Evolutionary conservation across 176 grass and related monocot species (phyloP).

Genomic region (Leersia perrieri): DNA sequence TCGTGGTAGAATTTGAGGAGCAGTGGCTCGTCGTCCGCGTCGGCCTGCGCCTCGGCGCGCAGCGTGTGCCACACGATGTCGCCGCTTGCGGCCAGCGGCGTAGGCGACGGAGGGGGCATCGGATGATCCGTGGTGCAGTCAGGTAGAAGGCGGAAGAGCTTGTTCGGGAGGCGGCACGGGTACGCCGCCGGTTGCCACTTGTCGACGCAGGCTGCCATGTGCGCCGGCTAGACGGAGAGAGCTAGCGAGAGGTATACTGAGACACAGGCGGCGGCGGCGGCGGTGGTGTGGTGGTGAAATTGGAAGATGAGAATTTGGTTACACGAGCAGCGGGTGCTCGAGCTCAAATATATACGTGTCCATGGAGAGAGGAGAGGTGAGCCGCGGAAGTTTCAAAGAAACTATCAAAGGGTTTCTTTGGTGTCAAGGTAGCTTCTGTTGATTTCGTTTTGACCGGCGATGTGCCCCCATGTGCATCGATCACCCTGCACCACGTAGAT

Average conservation of each 20-base stretch:
- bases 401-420: too few relatives aligned
- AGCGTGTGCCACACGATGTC: constrained; percentile 65
- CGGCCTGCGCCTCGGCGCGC: constrained; percentile 58
- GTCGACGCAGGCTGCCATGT: constrained; percentile 78
- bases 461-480: not conserved
- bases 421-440: not conserved
- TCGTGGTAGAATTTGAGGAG: constrained; percentile 60
- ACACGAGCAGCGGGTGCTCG: not conserved
- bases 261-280: not conserved
- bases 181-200: constrained; percentile 41
- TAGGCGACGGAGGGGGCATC: not conserved
- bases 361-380: not conserved
- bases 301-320: not conserved
- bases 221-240: not conserved
- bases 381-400: constrained; percentile 48
- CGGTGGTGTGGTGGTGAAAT: not conserved
- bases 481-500: not conserved
- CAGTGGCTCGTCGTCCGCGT: constrained; percentile 57
- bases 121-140: not conserved
- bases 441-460: not conserved
- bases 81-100: not conserved
- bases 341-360: constrained; percentile 47
- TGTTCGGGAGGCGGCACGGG: constrained; percentile 16
- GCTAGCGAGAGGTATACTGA: not conserved
- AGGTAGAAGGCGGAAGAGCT: constrained; percentile 8